Conservation (phyloP, 1,139 yeast species). For the Scheffersomyces titani region DNA sequence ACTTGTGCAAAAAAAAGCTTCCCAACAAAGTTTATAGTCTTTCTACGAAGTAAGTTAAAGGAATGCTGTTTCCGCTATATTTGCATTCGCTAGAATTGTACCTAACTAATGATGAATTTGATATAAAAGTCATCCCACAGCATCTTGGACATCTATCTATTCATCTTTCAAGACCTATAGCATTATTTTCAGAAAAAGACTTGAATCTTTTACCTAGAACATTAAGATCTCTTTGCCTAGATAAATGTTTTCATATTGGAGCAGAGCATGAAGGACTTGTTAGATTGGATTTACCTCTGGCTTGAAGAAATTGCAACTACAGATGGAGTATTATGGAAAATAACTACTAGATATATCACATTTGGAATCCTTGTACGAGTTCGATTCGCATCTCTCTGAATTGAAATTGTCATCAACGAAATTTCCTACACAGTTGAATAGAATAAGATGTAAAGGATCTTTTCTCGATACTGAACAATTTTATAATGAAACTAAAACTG, state of each 20-base stretch:
- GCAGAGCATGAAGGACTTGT: neutral
- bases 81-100: neutral
- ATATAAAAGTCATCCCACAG: neutral
- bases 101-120: neutral
- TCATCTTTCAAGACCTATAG: neutral
- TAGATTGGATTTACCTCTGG: neutral
- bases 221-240: neutral
- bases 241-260: neutral
- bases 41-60: neutral
- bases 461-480: no score
- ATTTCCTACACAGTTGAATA: no score
- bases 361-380: neutral
- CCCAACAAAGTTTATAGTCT: no score
- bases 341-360: neutral
- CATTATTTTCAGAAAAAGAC: neutral
- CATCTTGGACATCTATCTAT: neutral
- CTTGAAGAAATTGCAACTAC: neutral
- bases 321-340: neutral
- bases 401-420: no score
- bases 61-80: neutral
- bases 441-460: no score
- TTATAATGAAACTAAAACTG: no score
- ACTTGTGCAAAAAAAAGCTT: no score
- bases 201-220: neutral
- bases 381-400: neutral